Base-by-base conservation (phyloP, 768 basidiomycete genomes). In the Hysterangium stoloniferum region DNA sequence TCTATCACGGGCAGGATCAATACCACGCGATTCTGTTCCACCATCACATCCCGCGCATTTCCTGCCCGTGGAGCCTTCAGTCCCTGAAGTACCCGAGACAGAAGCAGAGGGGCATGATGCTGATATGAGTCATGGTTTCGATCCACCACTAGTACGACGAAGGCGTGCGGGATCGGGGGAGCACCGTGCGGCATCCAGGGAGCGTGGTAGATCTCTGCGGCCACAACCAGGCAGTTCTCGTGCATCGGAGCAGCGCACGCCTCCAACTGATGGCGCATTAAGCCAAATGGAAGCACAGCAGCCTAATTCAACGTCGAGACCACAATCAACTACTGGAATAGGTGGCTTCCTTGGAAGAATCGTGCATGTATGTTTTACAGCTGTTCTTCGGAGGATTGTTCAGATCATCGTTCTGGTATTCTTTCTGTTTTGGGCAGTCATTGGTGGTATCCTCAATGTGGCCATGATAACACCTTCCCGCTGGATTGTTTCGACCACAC, bases 81-180 rank as follows among this genome's bases (percentile, higher is more conserved):
- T 87, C 24, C 67, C 76, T 20, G 76, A 81, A 6, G 84, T 87
- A 58, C 70, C 75, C 4, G 86, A 87, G 68, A 69, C 71, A 25
- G 79, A 86, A 3, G 83, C 85, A 59, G 71, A 32, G 17, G 33
- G 17, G 25, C 34, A 22, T 1, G 35, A 25, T 9, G 34, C 29
- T 5, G 35, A 37, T 48, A 25, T n/a, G 1, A 34, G 34, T 38
- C 24, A 17, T 27, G 38, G 47, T 25, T 34, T 13, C 19, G 47
- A 24, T n/a, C 31, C 44, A 6, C 20, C 11, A 17, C 37, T 27
- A 11, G 3, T 22, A 11, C 13, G 28, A 41, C 40, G 40, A 8
- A 12, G 17, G 6, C 34, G 34, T 11, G 22, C 40, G 28, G 40
- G 8, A 13, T 41, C 40, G 9, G 4, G 19, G 13, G 17, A 41